phyloP scores from a whole-genome alignment of 192 early-diverging fungal species.

The Coemansia guatemalensis region DNA sequence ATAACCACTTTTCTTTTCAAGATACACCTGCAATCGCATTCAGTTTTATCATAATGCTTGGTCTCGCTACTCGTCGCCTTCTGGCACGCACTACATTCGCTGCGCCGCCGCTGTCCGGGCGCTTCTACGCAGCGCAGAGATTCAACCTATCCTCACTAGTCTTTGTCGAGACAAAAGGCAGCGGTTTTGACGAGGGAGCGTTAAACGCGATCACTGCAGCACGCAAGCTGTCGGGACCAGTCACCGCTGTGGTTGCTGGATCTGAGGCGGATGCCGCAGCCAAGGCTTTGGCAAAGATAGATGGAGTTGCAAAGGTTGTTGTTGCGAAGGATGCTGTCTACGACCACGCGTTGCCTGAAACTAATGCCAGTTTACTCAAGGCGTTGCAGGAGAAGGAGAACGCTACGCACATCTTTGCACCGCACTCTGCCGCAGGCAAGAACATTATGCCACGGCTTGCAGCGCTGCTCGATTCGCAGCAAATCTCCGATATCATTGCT shows the following conservation, averaged over 20 bases:
- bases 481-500: slow-evolving; percentile 85
- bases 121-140: slow-evolving; percentile 29
- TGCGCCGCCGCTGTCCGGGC: slow-evolving; percentile 8
- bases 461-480: slow-evolving; percentile 87
- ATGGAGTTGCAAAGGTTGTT: slow-evolving; percentile 79
- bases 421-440: slow-evolving; percentile 90
- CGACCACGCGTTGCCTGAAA: slow-evolving; percentile 80
- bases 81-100: background rate
- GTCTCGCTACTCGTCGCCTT: background rate
- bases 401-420: slow-evolving; percentile 84
- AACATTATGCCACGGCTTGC: slow-evolving; percentile 93
- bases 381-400: slow-evolving; percentile 65
- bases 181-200: slow-evolving; percentile 66
- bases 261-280: slow-evolving; percentile 66
- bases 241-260: slow-evolving; percentile 90
- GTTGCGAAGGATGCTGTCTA: slow-evolving; percentile 78
- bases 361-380: slow-evolving; percentile 72
- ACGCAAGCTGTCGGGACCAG: slow-evolving; percentile 68
- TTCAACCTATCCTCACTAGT: slow-evolving; percentile 68
- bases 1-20: no score
- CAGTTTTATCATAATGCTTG: slow-evolving; percentile 10
- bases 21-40: background rate
- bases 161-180: slow-evolving; percentile 86
- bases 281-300: slow-evolving; percentile 60
- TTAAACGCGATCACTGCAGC: slow-evolving; percentile 90